Conservation (phyloP, 2,329 filamentous ascomycete species). For the Paraphaeosphaeria sporulosa region DNA sequence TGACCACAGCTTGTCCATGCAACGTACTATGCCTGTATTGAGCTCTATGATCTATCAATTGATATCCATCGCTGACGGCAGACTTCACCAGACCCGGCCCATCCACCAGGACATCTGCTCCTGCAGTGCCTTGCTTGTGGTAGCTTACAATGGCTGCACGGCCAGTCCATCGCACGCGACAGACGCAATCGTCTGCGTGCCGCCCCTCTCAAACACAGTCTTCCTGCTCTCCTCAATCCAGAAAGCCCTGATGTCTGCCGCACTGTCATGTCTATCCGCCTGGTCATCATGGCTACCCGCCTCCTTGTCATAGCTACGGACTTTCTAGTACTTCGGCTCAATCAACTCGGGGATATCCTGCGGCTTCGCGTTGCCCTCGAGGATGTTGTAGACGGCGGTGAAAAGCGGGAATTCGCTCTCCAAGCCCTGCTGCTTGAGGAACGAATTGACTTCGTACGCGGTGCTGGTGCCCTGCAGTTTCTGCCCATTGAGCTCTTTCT, state of each 20-base stretch:
- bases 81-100: not conserved
- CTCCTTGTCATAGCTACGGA: not conserved
- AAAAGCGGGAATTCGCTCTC: constrained; percentile 91
- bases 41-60: constrained; percentile 4
- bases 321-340: constrained; percentile 42
- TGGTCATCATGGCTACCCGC: too few relatives aligned
- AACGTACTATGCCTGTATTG: not conserved
- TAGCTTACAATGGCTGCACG: not conserved
- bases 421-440: constrained; percentile 78
- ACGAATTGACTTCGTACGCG: constrained; percentile 87
- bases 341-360: constrained; percentile 79
- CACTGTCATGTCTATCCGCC: not conserved
- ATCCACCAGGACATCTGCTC: not conserved
- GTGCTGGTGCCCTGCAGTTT: constrained; percentile 95
- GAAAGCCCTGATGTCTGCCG: not conserved
- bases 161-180: not conserved
- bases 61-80: not conserved
- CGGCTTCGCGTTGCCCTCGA: constrained; percentile 77
- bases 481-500: constrained; percentile 90
- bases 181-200: not conserved
- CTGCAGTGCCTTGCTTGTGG: not conserved
- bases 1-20: not conserved
- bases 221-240: not conserved
- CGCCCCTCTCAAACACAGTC: not conserved
- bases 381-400: constrained; percentile 83